Base-by-base conservation (phyloP, 257 asterid genomes). In the Sherardia arvensis region DNA sequence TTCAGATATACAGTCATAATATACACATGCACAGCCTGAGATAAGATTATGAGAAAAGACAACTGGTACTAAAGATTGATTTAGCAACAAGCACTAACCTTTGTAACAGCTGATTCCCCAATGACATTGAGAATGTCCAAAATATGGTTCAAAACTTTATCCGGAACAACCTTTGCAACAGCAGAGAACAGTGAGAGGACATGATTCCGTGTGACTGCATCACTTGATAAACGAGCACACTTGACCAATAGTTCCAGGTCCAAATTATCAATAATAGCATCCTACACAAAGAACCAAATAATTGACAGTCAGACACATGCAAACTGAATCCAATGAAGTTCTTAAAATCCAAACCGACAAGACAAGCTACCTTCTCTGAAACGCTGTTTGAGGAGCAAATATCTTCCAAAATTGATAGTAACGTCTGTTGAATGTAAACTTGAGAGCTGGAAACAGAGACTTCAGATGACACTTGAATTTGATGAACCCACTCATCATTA, bases 31-130 rank as follows among this genome's bases (percentile, higher is more conserved):
- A 40, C 15, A 8, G 23, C 65, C 26, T 4, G 11, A 9, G 21
- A n/a, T n/a, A 45, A 21, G 29, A 10, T 43, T 22, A 21, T 1
- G 29, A 65, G 27, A 49, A 8, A 30, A 17, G 18, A 11, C 7
- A 48, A 25, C 47, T 55, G n/a, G n/a, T n/a, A 63, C 15, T 26
- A 63, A 23, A 10, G 49, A 34, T 33, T 59, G 54, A 51, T 32
- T 20, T 38, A 28, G 66, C 66, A 57, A 48, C 18, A 68, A 43
- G 17, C 23, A 73, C 62, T 71, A 74, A 93, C 99, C 99, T 90
- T 95, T 63, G 84, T 72, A 28, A 83, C 67, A 36, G 96, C 85
- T 61, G 91, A 84, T 66, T 89, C 96, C 49, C 91, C 97, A 51
- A 80, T 71, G 58, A 83, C 79, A 34, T 77, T 66, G 49, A 90